Evolutionary conservation across 371 early-diverging fungal species (phyloP), one percentile per base, ranked within the genome.

Genomic region (Rhizopus arrhizus): DNA sequence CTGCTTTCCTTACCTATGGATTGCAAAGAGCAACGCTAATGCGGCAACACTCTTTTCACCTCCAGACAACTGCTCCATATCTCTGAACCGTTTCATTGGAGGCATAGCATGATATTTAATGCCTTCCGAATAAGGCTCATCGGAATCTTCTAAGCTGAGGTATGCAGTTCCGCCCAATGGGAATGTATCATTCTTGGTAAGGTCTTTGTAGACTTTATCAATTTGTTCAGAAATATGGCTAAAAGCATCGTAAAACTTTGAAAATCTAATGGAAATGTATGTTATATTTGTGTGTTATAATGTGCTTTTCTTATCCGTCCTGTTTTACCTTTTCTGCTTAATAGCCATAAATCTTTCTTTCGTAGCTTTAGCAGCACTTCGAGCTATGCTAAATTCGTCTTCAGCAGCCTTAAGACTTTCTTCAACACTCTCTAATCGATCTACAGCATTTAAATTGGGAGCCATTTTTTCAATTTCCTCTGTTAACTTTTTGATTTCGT

Each of bases 31-130:
- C 50, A 99, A 80, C 11, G 99, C 96, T 28, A 99, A 76, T 2
- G 97, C 95, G 0, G 99, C 99, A 29, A 99, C 94, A 12, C 99
- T 98, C 85, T 97, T 99, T 80, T 99, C 99, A 62, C 99, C 99
- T 29, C 99, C 99, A 38, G 97, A 96, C 8, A 99, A 82, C 65
- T 95, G 92, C 53, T 96, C 96, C 95, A 99, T 99, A 74, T 99
- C 99, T 55, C 96, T 83, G 85, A 99, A 99, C 41, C 97, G 89
- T 82, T 99, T 99, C 88, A 95, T 90, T 5, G 99, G 99, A 4
- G 99, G 99, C 98, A 99, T 98, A 0, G 99, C 97, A 73, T 99
- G 98, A 81, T 96, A 99, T 66, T 92, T 91, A 52, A 99, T 87
- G 12, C 97, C 97, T 58, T 90, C 90, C 53, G 91, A 70, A 66